Percentiles rank a stretch among this genome's conserved stretches.
Evolutionary conservation across 2,329 filamentous ascomycete genomes (phyloP).

Genomic region (Colletotrichum sp.): DNA sequence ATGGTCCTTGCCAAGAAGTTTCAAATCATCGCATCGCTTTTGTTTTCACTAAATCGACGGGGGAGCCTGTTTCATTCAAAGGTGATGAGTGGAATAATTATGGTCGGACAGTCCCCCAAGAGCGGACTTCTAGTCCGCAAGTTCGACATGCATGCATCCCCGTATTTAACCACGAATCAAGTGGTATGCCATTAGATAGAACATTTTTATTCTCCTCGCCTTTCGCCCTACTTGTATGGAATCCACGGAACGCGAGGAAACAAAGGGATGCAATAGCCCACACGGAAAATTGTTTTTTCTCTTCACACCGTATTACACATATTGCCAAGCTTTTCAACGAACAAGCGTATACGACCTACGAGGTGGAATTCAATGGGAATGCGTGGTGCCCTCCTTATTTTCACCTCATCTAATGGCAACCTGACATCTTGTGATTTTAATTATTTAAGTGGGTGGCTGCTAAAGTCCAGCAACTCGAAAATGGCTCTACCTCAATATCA

Average conservation of each 20-base stretch:
- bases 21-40: background rate
- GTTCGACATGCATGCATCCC: background rate
- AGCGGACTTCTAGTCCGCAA: background rate
- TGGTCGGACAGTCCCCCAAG: background rate
- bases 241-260: background rate
- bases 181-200: background rate
- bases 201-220: background rate
- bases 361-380: background rate
- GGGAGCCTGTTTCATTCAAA: background rate
- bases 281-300: background rate
- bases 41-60: background rate
- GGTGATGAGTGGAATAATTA: background rate
- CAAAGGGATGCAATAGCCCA: background rate
- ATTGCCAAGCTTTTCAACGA: background rate
- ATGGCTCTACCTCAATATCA: background rate
- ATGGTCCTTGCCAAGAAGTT: background rate
- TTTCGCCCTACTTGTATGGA: background rate
- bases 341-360: background rate
- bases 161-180: background rate
- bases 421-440: rapidly evolving
- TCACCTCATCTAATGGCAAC: background rate
- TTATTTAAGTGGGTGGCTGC: background rate
- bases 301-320: background rate
- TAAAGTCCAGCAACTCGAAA: background rate
- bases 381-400: background rate